Conservation (phyloP, 805 yeast genomes). For the Naumovozyma baii region DNA sequence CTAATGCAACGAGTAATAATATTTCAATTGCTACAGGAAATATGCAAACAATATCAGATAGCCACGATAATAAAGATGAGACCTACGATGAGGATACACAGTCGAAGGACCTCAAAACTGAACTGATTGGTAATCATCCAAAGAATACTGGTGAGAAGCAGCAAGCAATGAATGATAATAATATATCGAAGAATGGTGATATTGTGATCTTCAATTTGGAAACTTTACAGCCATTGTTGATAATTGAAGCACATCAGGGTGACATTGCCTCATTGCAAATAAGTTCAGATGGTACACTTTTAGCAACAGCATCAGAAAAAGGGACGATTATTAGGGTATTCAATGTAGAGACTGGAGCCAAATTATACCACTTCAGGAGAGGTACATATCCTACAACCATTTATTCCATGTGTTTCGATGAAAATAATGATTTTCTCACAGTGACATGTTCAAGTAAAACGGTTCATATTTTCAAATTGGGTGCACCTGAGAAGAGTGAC, state of each 20-base stretch:
- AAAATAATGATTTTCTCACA: constrained; percentile 57
- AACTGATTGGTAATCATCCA: too few species aligned
- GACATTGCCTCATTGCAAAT: constrained; percentile 51
- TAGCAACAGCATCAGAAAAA: constrained; percentile 67
- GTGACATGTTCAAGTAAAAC: constrained; percentile 85
- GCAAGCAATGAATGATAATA: too few species aligned
- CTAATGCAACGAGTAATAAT: constrained; percentile 26
- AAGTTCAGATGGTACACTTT: constrained; percentile 51
- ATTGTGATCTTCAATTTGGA: constrained; percentile 56
- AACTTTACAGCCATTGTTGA: constrained; percentile 52
- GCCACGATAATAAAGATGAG: background rate
- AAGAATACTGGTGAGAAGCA: too few species aligned
- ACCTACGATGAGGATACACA: background rate
- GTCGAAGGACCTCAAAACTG: too few species aligned
- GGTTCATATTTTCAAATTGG: constrained; percentile 76
- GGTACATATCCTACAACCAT: constrained; percentile 78
- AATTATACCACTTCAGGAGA: constrained; percentile 55
- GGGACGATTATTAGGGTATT: constrained; percentile 73
- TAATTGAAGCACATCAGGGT: constrained; percentile 66
- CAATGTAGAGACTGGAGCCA: constrained; percentile 47
- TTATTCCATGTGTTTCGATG: constrained; percentile 62
- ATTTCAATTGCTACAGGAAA: constrained; percentile 10
- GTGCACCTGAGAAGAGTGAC: constrained; percentile 32
- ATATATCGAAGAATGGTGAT: constrained; percentile 43
- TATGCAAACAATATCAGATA: too few species aligned